Evolutionary conservation across 805 yeast species (phyloP), one percentile per base, ranked within the genome.

Genomic region (Maudiozyma turicensis): DNA sequence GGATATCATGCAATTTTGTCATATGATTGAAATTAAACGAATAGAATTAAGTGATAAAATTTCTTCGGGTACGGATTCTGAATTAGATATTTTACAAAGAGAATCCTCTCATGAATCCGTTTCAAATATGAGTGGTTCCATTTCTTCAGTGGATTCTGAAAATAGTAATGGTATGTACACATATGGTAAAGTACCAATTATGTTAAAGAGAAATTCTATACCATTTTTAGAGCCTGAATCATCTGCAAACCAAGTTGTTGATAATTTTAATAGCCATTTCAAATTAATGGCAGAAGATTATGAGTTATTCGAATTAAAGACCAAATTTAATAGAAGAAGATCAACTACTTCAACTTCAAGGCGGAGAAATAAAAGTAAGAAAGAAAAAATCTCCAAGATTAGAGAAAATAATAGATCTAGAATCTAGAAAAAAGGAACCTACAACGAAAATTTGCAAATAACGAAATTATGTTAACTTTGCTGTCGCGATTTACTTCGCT

Each of bases 181-280:
- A 6, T 42, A 42, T 32, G 37, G 31, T 5, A 42, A 40, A 9
- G 39, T 13, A 7, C 30, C 37, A 8, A 20, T 35, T 37, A 44
- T 15, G 8, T 37, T n/a, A 3, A 28, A 37, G 6, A n/a, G 15
- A 13, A 35, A 10, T 20, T 10, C 39, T n/a, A n/a, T 13, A 38
- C n/a, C 14, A n/a, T n/a, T n/a, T 42, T 15, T 15, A 5, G 13
- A 35, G 3, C 33, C 29, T 3, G 43, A 29, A 6, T 15, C 35
- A 3, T 40, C 47, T 5, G 43, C 33, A 13, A 50, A 45, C 32
- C 64, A 56, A 48, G 46, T 61, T 8, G 48, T 54, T 13, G 43
- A 58, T 26, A 63, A 61, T 46, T 63, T 59, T 43, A 58, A 61
- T 30, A 49, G 49, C n/a, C 62, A 61, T 49, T 63, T 63, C 51